Conservation (phyloP, 305 asterid genomes). For the Lippia alba region DNA sequence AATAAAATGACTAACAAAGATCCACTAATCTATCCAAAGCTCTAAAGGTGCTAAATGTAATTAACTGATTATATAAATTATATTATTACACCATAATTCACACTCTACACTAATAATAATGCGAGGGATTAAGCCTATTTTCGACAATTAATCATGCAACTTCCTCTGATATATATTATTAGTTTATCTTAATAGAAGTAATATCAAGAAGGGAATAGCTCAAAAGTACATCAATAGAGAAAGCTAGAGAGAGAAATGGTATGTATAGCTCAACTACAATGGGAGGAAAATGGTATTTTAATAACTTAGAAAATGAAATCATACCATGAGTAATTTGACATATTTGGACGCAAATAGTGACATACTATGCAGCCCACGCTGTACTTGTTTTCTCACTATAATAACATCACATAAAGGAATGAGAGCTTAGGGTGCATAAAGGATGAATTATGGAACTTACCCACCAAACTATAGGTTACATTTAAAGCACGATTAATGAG, state of each 20-base stretch:
- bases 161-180: too few relatives aligned
- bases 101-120: not conserved
- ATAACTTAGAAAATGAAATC: not conserved
- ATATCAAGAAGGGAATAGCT: too few relatives aligned
- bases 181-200: too few relatives aligned
- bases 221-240: too few relatives aligned
- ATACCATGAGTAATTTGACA: not conserved
- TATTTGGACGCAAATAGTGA: not conserved
- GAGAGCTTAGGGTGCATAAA: not conserved
- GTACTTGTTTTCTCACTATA: not conserved
- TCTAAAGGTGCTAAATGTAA: too few relatives aligned
- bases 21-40: too few relatives aligned
- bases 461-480: slow-evolving; percentile 32
- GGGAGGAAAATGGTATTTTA: too few relatives aligned
- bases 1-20: too few relatives aligned
- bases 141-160: too few relatives aligned
- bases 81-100: not conserved
- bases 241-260: too few relatives aligned
- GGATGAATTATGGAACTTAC: slow-evolving; percentile 22
- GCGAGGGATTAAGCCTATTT: too few relatives aligned
- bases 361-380: not conserved
- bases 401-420: not conserved
- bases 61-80: not conserved
- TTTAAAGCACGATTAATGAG: slow-evolving; percentile 33
- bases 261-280: too few relatives aligned